Conservation (phyloP, 1,139 yeast species). For the Candida sanyaensis region DNA sequence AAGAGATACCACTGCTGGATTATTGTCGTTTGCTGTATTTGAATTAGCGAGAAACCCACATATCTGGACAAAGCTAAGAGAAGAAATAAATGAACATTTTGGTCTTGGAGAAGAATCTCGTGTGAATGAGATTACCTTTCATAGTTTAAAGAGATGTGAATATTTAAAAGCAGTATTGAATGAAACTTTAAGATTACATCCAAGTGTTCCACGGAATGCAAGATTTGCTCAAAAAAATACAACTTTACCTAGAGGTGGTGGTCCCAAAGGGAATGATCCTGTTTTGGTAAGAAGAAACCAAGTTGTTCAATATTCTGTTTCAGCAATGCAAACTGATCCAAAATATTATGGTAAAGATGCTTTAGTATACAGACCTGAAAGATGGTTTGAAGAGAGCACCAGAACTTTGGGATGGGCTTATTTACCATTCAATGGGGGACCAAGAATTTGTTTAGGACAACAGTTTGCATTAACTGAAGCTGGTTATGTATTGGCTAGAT, state of each 20-base stretch:
- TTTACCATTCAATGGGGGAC: constrained; percentile 46
- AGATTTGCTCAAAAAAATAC: constrained; percentile 46
- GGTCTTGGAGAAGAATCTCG: constrained; percentile 15
- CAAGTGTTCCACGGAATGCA: constrained; percentile 52
- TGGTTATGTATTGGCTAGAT: constrained; percentile 26
- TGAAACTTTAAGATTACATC: constrained; percentile 52
- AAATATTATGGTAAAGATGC: constrained; percentile 47
- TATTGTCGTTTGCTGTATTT: constrained; percentile 41
- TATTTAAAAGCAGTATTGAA: constrained; percentile 49
- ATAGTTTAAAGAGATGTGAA: constrained; percentile 45
- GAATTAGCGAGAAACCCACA: constrained; percentile 45
- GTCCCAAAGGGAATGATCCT: constrained; percentile 42
- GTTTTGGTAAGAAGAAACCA: constrained; percentile 43
- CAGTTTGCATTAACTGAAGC: constrained; percentile 49
- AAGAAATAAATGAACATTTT: constrained; percentile 31
- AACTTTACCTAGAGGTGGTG: constrained; percentile 55
- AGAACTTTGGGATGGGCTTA: constrained; percentile 37
- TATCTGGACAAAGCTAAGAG: constrained; percentile 33
- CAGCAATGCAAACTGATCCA: constrained; percentile 39
- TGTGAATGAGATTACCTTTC: constrained; percentile 26
- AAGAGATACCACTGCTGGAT: constrained; percentile 50
- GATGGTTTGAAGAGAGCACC: constrained; percentile 37
- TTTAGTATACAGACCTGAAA: constrained; percentile 43
- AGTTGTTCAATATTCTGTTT: constrained; percentile 31
- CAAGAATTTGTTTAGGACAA: constrained; percentile 45